Conservation (phyloP, 305 asterid genomes). For the Rubia balearica region DNA sequence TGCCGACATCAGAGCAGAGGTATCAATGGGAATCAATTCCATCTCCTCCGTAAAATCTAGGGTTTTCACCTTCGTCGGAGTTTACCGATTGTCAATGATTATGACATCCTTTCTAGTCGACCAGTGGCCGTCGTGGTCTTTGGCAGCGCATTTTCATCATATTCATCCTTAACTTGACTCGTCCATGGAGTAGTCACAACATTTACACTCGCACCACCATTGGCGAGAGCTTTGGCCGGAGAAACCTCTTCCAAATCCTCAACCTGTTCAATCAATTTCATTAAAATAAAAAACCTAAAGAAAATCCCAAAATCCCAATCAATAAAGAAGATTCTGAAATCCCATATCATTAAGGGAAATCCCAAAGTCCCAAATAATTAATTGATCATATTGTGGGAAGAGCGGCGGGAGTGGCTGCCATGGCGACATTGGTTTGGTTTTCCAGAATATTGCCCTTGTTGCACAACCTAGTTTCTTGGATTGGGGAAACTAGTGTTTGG, state of each 20-base stretch:
- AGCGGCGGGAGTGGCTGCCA: slow-evolving; percentile 28
- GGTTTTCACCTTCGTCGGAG: slow-evolving; percentile 37
- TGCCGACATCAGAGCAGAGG: slow-evolving; percentile 33
- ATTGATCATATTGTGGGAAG: slow-evolving; percentile 19
- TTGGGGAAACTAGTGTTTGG: no score
- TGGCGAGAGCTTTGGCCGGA: slow-evolving; percentile 20
- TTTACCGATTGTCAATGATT: slow-evolving; percentile 18
- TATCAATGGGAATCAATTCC: slow-evolving; percentile 23
- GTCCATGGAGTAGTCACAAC: no score
- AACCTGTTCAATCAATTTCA: slow-evolving; percentile 31
- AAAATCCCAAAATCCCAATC: no score
- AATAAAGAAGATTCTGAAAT: no score
- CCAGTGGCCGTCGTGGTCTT: slow-evolving; percentile 19
- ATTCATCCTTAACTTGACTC: slow-evolving; percentile 13
- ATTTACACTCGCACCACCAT: no score
- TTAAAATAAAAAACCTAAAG: background rate
- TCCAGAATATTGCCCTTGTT: slow-evolving; percentile 59
- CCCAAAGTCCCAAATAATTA: background rate
- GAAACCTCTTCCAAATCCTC: slow-evolving; percentile 68
- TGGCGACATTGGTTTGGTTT: slow-evolving; percentile 50
- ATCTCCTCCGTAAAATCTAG: slow-evolving; percentile 19
- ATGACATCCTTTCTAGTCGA: slow-evolving; percentile 24
- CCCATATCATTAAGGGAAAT: no score
- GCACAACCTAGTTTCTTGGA: slow-evolving; percentile 26
- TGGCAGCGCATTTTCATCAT: background rate